These are phyloP conservation scores for Rhodocollybia butyracea DNA, from an alignment of 768 basidiomycete genomes.

Conservation along the genomic window DNA sequence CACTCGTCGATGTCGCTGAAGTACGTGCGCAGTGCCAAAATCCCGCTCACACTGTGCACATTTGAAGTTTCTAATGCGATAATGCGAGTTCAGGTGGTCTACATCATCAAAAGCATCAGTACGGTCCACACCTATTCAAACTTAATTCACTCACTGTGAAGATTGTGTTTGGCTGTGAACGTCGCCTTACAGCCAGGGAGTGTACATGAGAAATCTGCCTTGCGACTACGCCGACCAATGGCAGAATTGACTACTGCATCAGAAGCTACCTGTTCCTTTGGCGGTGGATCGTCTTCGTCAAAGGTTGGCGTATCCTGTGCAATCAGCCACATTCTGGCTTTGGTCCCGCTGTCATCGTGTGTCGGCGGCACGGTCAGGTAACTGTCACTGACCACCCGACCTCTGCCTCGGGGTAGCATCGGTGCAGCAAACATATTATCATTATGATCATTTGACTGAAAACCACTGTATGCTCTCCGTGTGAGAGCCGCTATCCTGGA, in stretches of 20 bases:
- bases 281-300: not conserved
- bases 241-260: conserved; percentile 3
- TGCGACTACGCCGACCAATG: not conserved
- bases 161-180: conserved; percentile 9
- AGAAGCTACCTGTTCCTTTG: conserved; percentile 6
- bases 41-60: conserved; percentile 7
- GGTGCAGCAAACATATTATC: not conserved
- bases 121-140: not conserved
- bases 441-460: not conserved
- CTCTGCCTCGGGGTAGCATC: not conserved
- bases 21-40: conserved; percentile 7
- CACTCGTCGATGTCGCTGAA: not conserved
- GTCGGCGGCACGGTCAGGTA: not conserved
- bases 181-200: conserved; percentile 2
- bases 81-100: conserved; percentile 9
- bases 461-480: not conserved
- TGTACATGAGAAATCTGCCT: not conserved
- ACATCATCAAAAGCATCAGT: not conserved
- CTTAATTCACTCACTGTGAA: conserved; percentile 1
- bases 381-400: not conserved
- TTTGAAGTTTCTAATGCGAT: conserved; percentile 3
- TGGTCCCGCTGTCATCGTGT: conserved; percentile 1
- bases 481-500: not conserved
- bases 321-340: not conserved
- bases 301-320: conserved; percentile 3